Evolutionary conservation across 345 rosid genomes (phyloP).

Genomic region (Toxicodendron radicans): DNA sequence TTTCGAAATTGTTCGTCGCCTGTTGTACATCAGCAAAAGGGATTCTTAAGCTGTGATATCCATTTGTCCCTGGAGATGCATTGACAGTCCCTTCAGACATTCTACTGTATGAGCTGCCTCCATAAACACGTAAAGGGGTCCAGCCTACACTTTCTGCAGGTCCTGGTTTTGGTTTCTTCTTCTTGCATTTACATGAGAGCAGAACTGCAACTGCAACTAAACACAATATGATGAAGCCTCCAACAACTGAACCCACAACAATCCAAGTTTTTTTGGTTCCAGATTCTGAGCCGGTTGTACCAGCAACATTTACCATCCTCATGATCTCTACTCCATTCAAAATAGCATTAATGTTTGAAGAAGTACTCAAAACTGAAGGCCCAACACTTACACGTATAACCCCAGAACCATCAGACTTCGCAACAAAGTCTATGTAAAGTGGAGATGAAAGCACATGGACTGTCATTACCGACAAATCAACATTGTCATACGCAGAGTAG

Average conservation of each 20-base stretch:
- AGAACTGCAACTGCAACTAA: constrained; percentile 33
- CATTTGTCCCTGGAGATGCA: constrained; percentile 59
- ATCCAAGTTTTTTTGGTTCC: constrained; percentile 56
- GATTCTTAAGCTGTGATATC: constrained; percentile 61
- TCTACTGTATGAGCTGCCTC: constrained; percentile 73
- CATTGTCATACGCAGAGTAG: constrained; percentile 56
- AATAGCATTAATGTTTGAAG: constrained; percentile 59
- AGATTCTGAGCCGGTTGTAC: constrained; percentile 18
- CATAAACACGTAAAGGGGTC: constrained; percentile 74
- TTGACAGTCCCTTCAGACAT: constrained; percentile 65
- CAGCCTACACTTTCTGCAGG: constrained; percentile 68
- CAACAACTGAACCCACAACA: constrained; percentile 56
- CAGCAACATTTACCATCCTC: constrained; percentile 52
- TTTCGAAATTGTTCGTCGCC: constrained; percentile 83
- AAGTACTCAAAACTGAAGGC: constrained; percentile 74
- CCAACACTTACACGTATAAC: constrained; percentile 67
- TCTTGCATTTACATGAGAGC: constrained; percentile 42
- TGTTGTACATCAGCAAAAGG: constrained; percentile 69
- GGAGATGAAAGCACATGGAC: constrained; percentile 75
- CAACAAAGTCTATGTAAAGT: constrained; percentile 66
- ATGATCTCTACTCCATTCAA: constrained; percentile 90
- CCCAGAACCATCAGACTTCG: constrained; percentile 56
- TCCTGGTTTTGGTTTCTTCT: constrained; percentile 42
- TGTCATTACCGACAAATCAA: constrained; percentile 74
- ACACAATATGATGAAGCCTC: constrained; percentile 47